Base-by-base conservation (phyloP, 2,329 filamentous ascomycete genomes). In the Epichloe festucae region DNA sequence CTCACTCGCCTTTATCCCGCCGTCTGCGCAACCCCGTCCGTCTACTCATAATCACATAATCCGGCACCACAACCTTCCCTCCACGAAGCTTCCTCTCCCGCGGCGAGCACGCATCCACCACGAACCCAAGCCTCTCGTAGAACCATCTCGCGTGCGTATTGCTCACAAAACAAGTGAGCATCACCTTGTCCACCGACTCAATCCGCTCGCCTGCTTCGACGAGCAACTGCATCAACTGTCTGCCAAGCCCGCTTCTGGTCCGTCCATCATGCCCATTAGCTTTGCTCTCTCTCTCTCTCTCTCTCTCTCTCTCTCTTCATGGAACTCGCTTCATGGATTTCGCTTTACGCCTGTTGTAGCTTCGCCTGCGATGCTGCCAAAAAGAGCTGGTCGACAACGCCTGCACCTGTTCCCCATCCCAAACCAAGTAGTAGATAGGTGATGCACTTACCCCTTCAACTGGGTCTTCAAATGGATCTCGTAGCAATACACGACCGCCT, bases 401-500 rank as follows among this genome's bases (percentile, higher is more conserved):
- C 27, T 31, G 27, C 27, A 0, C 27, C 3, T 31, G 27, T 31
- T 8, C 8, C 27, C 27, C 27, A 31, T 31, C 27, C 27, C 27
- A 31, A 31, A 31, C 27, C 27, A 31, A 31, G 27, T 31, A 31
- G 27, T 31, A 31, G 27, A 31, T 31, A 8, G 27, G 10, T 3
- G 21, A 43, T 31, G 17, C 21, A 66, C 68, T 55, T 64, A 79
- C 69, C 82, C 74, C 57, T 78, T 76, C 4, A 85, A 63, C 1
- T 70, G 66, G 1, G 73, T 67, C 39, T 71, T 66, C 3, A 90
- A 73, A 61, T 91, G 86, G 38, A 91, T 79, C 67, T 91, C 86
- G 63, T 89, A 91, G 64, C 86, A 83, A 65, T 89, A 91, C 19
- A 89, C 62, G 2, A 89, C 85, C 0, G 81, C 72, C 53, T 79